Evolutionary conservation across 768 basidiomycete genomes (phyloP).

Genomic region (Mycena floridula): DNA sequence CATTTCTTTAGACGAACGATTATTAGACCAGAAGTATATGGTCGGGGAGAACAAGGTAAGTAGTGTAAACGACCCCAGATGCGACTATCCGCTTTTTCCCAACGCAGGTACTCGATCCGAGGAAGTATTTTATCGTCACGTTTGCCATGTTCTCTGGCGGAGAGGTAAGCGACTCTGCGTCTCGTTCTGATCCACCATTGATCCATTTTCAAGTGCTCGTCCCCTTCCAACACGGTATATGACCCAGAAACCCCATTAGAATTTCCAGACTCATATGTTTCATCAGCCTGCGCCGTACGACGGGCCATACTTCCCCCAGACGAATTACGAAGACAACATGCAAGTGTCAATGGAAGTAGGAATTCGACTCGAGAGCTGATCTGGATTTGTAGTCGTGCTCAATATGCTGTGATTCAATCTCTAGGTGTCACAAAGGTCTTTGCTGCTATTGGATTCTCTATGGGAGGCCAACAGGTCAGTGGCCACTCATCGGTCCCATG

Average conservation of each 20-base stretch:
- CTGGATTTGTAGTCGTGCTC: conserved; percentile 35
- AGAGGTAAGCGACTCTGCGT: conserved; percentile 32
- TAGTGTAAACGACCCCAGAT: background rate
- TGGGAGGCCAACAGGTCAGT: conserved; percentile 48
- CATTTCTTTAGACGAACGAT: conserved; percentile 9
- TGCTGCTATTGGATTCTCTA: conserved; percentile 50
- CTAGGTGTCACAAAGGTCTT: conserved; percentile 38
- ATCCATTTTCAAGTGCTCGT: conserved; percentile 40
- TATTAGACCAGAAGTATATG: conserved; percentile 38
- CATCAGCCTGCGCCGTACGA: conserved; percentile 46
- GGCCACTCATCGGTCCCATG: background rate
- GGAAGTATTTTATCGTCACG: conserved; percentile 48
- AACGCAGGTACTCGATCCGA: conserved; percentile 40
- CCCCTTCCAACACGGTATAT: conserved; percentile 58
- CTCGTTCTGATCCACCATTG: background rate
- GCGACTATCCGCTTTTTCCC: background rate
- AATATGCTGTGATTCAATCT: conserved; percentile 43
- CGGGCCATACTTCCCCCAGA: conserved; percentile 51
- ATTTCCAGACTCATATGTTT: background rate
- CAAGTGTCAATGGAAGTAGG: conserved; percentile 15
- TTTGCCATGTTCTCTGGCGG: conserved; percentile 55
- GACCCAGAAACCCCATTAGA: conserved; percentile 1
- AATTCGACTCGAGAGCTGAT: background rate
- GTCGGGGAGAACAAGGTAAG: conserved; percentile 44
- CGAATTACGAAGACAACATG: conserved; percentile 58